Evolutionary conservation across 179 eudicot genomes (phyloP).

Genomic region (Heliamphora pulchella): DNA sequence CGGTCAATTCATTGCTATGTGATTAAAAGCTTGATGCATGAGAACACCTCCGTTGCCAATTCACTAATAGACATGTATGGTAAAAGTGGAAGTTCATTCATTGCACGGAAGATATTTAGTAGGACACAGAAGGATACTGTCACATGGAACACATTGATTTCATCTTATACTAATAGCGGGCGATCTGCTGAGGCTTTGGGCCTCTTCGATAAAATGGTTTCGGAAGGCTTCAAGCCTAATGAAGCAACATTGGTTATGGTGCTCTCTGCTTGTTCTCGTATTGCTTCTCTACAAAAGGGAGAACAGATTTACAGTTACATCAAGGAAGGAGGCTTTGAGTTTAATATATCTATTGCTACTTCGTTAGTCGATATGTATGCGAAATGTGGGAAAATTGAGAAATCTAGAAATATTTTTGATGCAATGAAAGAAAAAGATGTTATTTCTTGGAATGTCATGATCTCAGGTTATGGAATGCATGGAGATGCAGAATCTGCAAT

Average conservation of each 20-base stretch:
- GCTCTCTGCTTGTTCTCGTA: conserved; percentile 55
- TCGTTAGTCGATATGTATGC: conserved; percentile 73
- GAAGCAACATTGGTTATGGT: conserved; percentile 41
- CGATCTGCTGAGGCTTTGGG: conserved; percentile 41
- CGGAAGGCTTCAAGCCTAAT: conserved; percentile 39
- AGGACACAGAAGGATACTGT: conserved; percentile 39
- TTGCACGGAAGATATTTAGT: conserved; percentile 40
- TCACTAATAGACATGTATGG: conserved; percentile 72
- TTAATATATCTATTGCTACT: conserved; percentile 42
- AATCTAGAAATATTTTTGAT: conserved; percentile 46
- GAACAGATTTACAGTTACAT: conserved; percentile 38
- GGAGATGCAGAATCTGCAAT: conserved; percentile 59
- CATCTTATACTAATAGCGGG: conserved; percentile 37
- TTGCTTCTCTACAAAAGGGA: conserved; percentile 48
- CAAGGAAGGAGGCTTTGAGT: conserved; percentile 27
- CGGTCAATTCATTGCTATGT: conserved; percentile 55
- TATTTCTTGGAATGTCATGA: conserved; percentile 74
- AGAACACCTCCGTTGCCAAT: conserved; percentile 45
- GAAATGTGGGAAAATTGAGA: conserved; percentile 65
- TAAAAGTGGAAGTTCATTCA: conserved; percentile 32
- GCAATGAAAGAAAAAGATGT: conserved; percentile 51
- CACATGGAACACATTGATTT: conserved; percentile 60
- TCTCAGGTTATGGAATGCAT: conserved; percentile 64
- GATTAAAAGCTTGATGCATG: conserved; percentile 30
- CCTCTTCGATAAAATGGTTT: conserved; percentile 48